Evolutionary conservation across 768 basidiomycete genomes (phyloP).

Genomic region (Boletus vermiculosoides): DNA sequence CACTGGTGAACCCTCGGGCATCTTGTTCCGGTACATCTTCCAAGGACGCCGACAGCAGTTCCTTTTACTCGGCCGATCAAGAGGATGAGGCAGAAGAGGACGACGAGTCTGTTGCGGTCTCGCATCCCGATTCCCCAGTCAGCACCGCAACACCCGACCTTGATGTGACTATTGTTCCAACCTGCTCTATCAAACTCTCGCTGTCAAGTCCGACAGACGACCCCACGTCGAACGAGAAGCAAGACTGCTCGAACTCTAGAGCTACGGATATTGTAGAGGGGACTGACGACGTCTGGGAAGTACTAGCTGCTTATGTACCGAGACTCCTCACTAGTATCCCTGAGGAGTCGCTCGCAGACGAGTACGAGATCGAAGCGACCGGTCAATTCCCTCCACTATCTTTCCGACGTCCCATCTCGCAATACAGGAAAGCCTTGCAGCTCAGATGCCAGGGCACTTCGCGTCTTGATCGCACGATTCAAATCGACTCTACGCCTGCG

Average conservation of each 20-base stretch:
- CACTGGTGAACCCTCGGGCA: background rate
- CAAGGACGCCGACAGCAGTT: background rate
- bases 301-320: conserved; percentile 1
- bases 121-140: background rate
- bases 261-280: background rate
- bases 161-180: background rate
- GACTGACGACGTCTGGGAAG: background rate
- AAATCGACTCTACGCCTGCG: background rate
- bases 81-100: conserved; percentile 1
- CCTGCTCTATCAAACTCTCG: background rate
- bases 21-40: background rate
- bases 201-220: background rate
- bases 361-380: background rate
- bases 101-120: background rate
- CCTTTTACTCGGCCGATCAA: conserved; percentile 4
- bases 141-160: background rate
- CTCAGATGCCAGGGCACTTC: background rate
- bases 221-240: background rate
- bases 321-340: conserved; percentile 6
- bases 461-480: background rate
- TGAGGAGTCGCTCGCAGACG: conserved; percentile 7
- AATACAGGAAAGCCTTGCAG: background rate
- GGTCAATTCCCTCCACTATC: background rate
- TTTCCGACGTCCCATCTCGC: background rate
- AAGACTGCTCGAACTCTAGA: background rate